Evolutionary conservation across 805 yeast species (phyloP).

Genomic region (Sugiyamaella smithiae): DNA sequence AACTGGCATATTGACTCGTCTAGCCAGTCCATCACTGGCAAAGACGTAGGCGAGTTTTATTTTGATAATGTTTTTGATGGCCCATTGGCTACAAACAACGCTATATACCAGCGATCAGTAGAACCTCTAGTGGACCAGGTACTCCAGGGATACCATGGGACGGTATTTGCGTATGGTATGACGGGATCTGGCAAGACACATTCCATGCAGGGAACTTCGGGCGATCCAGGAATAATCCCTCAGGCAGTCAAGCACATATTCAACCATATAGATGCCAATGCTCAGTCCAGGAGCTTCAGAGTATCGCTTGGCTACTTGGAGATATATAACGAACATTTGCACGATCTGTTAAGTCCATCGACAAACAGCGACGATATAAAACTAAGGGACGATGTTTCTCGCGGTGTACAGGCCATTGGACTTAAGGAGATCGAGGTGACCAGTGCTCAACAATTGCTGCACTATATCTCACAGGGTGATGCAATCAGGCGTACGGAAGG

Average conservation of each 20-base stretch:
- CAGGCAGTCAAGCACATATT: conserved; percentile 63
- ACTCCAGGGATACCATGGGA: conserved; percentile 55
- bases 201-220: conserved; percentile 71
- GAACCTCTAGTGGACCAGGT: conserved; percentile 52
- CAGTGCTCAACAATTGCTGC: conserved; percentile 57
- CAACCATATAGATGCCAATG: conserved; percentile 36
- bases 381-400: conserved; percentile 69
- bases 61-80: conserved; percentile 81
- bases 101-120: conserved; percentile 60
- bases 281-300: conserved; percentile 37
- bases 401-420: conserved; percentile 75
- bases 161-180: conserved; percentile 60
- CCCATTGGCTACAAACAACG: conserved; percentile 43
- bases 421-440: conserved; percentile 59
- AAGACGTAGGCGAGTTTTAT: conserved; percentile 59
- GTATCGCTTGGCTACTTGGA: conserved; percentile 74
- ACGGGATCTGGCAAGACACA: conserved; percentile 91
- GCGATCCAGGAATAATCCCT: conserved; percentile 69
- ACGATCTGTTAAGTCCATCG: conserved; percentile 59
- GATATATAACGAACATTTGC: conserved; percentile 83
- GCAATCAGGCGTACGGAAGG: conserved; percentile 73
- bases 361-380: conserved; percentile 53
- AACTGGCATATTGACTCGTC: conserved; percentile 46
- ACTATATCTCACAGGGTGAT: conserved; percentile 67
- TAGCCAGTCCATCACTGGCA: conserved; percentile 42